Conservation (phyloP, 1,139 yeast species). For the Saccharomyces hybrid region DNA sequence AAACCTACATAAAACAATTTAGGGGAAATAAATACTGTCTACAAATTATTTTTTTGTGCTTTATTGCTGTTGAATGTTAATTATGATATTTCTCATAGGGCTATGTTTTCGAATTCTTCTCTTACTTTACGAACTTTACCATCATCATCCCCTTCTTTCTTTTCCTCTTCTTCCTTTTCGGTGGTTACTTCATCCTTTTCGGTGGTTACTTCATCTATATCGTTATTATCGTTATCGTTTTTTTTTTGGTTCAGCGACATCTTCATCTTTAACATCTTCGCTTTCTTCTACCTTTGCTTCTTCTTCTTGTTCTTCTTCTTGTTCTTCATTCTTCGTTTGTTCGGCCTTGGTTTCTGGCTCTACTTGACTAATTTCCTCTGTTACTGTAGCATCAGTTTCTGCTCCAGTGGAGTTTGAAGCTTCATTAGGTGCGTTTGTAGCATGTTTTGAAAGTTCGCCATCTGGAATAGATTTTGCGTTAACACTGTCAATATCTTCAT, state of each 20-base stretch:
- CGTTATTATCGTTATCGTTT: neutral
- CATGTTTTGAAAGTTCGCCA: constrained; percentile 15
- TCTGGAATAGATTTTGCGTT: neutral
- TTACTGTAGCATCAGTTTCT: constrained; percentile 4
- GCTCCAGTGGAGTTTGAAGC: constrained; percentile 1
- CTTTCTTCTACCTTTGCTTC: constrained; percentile 1
- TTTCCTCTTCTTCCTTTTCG: constrained; percentile 3
- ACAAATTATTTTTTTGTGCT: neutral
- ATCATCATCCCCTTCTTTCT: constrained; percentile 3
- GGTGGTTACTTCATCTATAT: constrained; percentile 2
- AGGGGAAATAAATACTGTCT: neutral
- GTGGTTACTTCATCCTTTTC: constrained; percentile 3
- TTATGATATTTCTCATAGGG: constrained; percentile 2
- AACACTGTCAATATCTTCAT: constrained; percentile 2
- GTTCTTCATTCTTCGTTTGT: constrained; percentile 6
- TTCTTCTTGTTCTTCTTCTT: constrained; percentile 3
- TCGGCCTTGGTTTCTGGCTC: constrained; percentile 4
- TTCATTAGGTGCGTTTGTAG: constrained; percentile 6
- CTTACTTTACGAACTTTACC: constrained; percentile 4
- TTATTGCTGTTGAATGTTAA: neutral
- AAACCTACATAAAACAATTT: neutral
- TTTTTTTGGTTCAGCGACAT: constrained; percentile 2
- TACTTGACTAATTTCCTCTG: constrained; percentile 7
- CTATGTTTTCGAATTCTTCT: constrained; percentile 4
- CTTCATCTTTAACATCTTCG: constrained; percentile 6